A percentile compares a stretch with the other conserved stretches of the same genome.
Evolutionary conservation across 441 rosid genomes (phyloP).

Genomic region (Flueggea neowawraea): DNA sequence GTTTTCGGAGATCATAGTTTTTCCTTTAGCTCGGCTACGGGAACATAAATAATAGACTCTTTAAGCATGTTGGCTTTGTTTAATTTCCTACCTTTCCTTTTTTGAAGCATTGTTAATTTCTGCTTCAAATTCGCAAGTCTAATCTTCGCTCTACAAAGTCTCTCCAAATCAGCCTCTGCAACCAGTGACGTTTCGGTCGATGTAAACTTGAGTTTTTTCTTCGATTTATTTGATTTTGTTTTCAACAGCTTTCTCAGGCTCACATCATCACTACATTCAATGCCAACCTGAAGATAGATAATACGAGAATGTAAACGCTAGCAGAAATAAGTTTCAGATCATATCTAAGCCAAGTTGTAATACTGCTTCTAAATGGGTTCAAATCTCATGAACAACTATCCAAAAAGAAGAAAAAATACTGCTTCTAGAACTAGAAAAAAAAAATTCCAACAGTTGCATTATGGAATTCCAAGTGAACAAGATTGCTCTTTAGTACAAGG

Average conservation of each 20-base stretch:
- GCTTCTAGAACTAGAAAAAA: no score
- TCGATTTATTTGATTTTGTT: constrained; percentile 34
- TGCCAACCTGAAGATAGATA: constrained; percentile 31
- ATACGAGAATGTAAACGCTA: neutral
- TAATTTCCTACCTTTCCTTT: constrained; percentile 39
- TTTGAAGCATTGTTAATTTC: constrained; percentile 38
- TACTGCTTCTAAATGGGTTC: no score
- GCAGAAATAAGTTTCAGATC: no score
- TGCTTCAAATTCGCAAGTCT: constrained; percentile 54
- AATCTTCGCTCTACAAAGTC: constrained; percentile 50
- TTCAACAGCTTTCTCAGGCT: constrained; percentile 55
- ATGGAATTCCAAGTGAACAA: no score
- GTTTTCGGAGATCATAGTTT: constrained; percentile 24
- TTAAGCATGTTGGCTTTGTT: constrained; percentile 24
- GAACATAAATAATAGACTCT: constrained; percentile 61
- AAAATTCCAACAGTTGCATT: no score
- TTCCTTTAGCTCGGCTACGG: constrained; percentile 69
- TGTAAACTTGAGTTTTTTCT: constrained; percentile 23
- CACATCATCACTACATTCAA: constrained; percentile 47
- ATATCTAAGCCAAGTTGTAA: no score
- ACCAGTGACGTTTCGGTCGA: constrained; percentile 19
- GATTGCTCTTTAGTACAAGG: no score
- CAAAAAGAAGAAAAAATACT: no score
- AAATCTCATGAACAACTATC: no score
- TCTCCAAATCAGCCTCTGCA: constrained; percentile 65